Conservation (phyloP, 2,329 filamentous ascomycete species). For the Fusarium nurragi region DNA sequence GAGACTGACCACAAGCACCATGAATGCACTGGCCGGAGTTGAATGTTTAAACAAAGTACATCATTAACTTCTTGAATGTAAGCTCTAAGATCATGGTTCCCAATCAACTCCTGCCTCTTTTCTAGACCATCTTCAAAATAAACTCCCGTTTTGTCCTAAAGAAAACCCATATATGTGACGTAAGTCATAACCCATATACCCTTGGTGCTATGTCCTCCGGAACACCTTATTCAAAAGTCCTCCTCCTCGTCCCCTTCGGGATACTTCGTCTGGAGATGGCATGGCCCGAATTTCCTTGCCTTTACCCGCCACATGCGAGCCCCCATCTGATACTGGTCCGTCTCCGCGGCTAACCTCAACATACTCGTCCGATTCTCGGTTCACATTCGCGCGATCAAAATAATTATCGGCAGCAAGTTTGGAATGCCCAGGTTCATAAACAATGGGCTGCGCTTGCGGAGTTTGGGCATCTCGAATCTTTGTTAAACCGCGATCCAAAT, state of each 20-base stretch:
- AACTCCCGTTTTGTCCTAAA: constrained; percentile 3
- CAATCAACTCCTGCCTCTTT: background rate
- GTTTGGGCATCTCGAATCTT: constrained; percentile 52
- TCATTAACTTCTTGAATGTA: background rate
- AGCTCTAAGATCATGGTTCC: background rate
- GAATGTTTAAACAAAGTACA: background rate
- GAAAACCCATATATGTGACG: constrained; percentile 1
- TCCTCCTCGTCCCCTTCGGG: constrained; percentile 44
- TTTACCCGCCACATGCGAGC: constrained; percentile 29
- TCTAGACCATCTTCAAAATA: background rate
- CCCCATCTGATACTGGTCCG: constrained; percentile 32
- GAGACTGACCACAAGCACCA: background rate
- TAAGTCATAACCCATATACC: constrained; percentile 7
- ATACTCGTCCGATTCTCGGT: constrained; percentile 49
- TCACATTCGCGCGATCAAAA: constrained; percentile 40
- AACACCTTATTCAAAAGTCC: constrained; percentile 52
- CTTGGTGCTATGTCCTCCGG: constrained; percentile 39
- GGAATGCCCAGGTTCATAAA: constrained; percentile 44
- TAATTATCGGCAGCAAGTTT: constrained; percentile 47
- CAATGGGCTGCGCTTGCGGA: constrained; percentile 21
- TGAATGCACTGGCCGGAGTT: background rate
- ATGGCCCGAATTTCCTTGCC: constrained; percentile 35
- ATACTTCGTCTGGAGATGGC: constrained; percentile 31
- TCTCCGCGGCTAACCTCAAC: constrained; percentile 48
- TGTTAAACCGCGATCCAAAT: constrained; percentile 58